Conservation (phyloP, 345 rosid species). For the Pugionium dolabratum region DNA sequence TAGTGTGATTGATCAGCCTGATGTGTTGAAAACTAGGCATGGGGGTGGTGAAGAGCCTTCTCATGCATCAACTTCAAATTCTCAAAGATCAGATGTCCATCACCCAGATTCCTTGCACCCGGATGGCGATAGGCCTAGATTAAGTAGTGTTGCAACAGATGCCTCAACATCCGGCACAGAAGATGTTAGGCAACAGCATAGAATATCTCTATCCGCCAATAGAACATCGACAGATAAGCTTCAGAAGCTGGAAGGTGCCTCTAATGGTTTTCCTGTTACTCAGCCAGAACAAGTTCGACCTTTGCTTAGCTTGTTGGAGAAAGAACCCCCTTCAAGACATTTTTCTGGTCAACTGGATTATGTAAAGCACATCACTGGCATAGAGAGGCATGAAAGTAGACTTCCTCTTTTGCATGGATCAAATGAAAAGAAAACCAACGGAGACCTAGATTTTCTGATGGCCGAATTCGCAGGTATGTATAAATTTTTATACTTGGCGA, state of each 20-base stretch:
- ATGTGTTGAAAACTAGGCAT: slow-evolving; percentile 57
- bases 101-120: slow-evolving; percentile 54
- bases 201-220: slow-evolving; percentile 48
- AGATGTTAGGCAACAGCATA: slow-evolving; percentile 59
- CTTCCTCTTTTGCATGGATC: slow-evolving; percentile 84
- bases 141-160: slow-evolving; percentile 60
- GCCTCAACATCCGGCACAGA: slow-evolving; percentile 48
- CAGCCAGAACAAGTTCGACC: slow-evolving; percentile 92
- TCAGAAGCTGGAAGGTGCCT: slow-evolving; percentile 63
- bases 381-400: slow-evolving; percentile 91
- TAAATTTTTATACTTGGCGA: slow-evolving; percentile 12
- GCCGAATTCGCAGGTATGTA: slow-evolving; percentile 89
- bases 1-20: slow-evolving; percentile 62
- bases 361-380: slow-evolving; percentile 75
- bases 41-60: slow-evolving; percentile 71
- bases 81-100: slow-evolving; percentile 67
- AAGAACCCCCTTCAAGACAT: slow-evolving; percentile 89
- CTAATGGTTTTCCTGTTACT: slow-evolving; percentile 60
- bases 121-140: slow-evolving; percentile 66
- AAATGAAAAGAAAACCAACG: slow-evolving; percentile 83
- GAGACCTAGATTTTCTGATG: slow-evolving; percentile 90
- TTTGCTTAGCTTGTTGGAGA: slow-evolving; percentile 94
- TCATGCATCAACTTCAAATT: slow-evolving; percentile 67
- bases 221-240: slow-evolving; percentile 77
- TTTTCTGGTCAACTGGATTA: slow-evolving; percentile 90